phyloP scores from a whole-genome alignment of 139 green algal genomes.

The Picochlorum sp. region DNA sequence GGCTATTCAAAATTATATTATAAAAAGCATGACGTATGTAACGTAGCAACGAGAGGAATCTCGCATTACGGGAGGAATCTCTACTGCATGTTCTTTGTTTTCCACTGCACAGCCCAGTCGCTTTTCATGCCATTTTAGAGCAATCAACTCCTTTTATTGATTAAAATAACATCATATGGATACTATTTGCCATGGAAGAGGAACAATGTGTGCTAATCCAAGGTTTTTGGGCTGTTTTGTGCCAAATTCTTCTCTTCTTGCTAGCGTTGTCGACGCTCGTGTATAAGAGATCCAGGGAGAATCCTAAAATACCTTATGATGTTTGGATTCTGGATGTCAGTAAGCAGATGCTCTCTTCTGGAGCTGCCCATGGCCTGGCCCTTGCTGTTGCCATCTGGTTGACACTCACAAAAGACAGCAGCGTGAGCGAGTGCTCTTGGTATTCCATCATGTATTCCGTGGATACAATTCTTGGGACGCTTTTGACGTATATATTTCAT shows the following conservation, averaged over 20 bases:
- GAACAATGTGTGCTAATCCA: neutral
- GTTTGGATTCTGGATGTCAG: slow-evolving; percentile 52
- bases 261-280: neutral
- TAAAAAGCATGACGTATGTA: too few relatives aligned
- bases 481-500: slow-evolving; percentile 40
- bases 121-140: too few relatives aligned
- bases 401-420: neutral
- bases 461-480: slow-evolving; percentile 46
- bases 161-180: too few relatives aligned
- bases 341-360: slow-evolving; percentile 37
- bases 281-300: slow-evolving; percentile 16
- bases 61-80: too few relatives aligned
- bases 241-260: neutral
- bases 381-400: slow-evolving; percentile 42
- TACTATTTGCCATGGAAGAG: neutral
- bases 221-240: slow-evolving; percentile 5
- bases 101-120: too few relatives aligned
- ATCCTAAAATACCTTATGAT: slow-evolving; percentile 31
- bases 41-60: too few relatives aligned
- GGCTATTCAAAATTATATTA: too few relatives aligned
- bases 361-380: slow-evolving; percentile 27
- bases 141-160: too few relatives aligned
- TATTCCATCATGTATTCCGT: slow-evolving; percentile 42
- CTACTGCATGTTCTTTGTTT: too few relatives aligned
- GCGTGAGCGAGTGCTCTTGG: slow-evolving; percentile 42